Conservation (phyloP, 2,329 filamentous ascomycete species). For the Aspergillus hortae region DNA sequence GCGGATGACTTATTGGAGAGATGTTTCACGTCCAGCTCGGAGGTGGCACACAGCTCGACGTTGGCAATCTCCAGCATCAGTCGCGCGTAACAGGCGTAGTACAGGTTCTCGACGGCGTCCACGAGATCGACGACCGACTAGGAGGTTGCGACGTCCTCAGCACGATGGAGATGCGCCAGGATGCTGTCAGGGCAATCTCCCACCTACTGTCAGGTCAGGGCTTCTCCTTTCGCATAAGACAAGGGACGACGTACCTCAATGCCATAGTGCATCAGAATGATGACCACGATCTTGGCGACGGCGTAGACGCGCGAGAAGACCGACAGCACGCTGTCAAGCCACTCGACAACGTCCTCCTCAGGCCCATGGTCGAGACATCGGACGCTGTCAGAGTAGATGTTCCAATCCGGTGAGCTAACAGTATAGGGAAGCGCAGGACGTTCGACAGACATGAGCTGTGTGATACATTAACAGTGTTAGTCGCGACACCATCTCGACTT, state of each 20-base stretch:
- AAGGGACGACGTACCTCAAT: slow-evolving; percentile 23
- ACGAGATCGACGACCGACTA: slow-evolving; percentile 28
- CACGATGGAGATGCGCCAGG: slow-evolving; percentile 26
- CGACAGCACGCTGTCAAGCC: slow-evolving; percentile 24
- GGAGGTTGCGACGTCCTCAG: slow-evolving; percentile 27
- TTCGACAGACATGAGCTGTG: slow-evolving; percentile 15
- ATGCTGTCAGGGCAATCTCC: slow-evolving; percentile 27
- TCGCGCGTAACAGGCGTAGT: slow-evolving; percentile 34
- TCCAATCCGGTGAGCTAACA: slow-evolving; percentile 31
- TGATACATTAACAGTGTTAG: background rate
- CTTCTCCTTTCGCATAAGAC: too few species aligned
- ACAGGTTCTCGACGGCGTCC: slow-evolving; percentile 33
- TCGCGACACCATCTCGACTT: background rate
- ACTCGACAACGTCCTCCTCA: slow-evolving; percentile 18
- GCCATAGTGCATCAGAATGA: slow-evolving; percentile 30
- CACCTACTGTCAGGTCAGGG: slow-evolving; percentile 21
- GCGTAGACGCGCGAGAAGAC: slow-evolving; percentile 34
- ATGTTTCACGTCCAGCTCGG: slow-evolving; percentile 22
- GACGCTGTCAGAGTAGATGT: slow-evolving; percentile 10
- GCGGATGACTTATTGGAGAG: slow-evolving; percentile 9
- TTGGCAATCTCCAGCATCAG: slow-evolving; percentile 36
- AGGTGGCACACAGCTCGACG: slow-evolving; percentile 33
- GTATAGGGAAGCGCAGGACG: slow-evolving; percentile 26
- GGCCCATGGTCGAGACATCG: slow-evolving; percentile 15
- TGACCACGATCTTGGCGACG: slow-evolving; percentile 33